Conservation (phyloP, 495 filamentous ascomycete species). For the Letharia columbiana region DNA sequence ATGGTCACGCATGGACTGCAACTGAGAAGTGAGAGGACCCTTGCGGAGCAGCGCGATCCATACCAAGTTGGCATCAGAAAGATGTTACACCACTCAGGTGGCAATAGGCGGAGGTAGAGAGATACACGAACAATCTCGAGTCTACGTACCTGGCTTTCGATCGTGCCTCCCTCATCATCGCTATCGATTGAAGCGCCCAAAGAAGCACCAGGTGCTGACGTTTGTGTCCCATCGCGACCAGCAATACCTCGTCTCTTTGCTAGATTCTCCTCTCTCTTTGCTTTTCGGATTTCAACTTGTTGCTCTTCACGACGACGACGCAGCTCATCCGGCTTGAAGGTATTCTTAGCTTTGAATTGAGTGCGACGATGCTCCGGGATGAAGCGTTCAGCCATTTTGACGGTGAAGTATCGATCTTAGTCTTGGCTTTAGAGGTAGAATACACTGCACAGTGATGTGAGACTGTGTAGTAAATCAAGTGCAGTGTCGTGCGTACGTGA, state of each 20-base stretch:
- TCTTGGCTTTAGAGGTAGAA: background rate
- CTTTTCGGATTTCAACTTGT: slow-evolving; percentile 97
- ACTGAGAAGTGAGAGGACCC: background rate
- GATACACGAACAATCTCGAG: background rate
- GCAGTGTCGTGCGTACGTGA: background rate
- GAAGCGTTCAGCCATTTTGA: slow-evolving; percentile 86
- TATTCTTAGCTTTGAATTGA: slow-evolving; percentile 97
- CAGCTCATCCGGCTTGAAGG: slow-evolving; percentile 98
- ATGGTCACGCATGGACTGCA: background rate
- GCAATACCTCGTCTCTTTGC: slow-evolving; percentile 95
- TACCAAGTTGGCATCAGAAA: background rate
- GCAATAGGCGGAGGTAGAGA: background rate
- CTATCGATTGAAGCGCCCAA: slow-evolving; percentile 85
- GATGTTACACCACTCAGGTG: background rate
- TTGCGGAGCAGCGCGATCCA: background rate
- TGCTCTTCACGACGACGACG: slow-evolving; percentile 97
- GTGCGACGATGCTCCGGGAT: slow-evolving; percentile 99
- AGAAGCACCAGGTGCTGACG: slow-evolving; percentile 70
- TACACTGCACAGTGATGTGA: background rate
- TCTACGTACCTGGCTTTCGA: slow-evolving; percentile 88
- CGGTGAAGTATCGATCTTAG: slow-evolving; percentile 2
- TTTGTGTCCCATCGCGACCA: slow-evolving; percentile 51
- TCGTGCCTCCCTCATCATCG: slow-evolving; percentile 90
- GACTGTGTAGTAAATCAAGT: background rate
- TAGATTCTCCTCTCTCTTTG: slow-evolving; percentile 96